phyloP scores from a whole-genome alignment of 441 rosid genomes.

The Gossypium trilobum region DNA sequence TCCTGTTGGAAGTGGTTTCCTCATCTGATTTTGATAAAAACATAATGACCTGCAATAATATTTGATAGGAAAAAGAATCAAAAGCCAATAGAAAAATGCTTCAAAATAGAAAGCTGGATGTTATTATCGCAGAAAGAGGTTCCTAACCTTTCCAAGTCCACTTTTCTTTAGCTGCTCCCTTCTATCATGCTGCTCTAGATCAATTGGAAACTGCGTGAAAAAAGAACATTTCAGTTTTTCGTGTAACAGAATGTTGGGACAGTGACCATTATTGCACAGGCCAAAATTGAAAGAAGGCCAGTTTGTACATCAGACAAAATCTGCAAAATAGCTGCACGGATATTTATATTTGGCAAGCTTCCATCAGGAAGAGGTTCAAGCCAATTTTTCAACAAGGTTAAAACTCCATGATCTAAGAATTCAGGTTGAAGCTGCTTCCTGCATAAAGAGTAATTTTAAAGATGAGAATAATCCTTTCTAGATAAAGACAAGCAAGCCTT shows the following conservation, averaged over 20 bases:
- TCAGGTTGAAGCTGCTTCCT: conserved; percentile 98
- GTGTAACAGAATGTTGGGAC: conserved; percentile 9
- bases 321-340: conserved; percentile 75
- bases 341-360: conserved; percentile 86
- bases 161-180: conserved; percentile 89
- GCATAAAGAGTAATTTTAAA: conserved; percentile 20
- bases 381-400: conserved; percentile 80
- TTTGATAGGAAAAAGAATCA: background rate
- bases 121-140: conserved; percentile 2
- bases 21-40: conserved; percentile 91
- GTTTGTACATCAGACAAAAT: conserved; percentile 64
- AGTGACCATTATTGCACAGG: conserved; percentile 1
- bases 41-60: conserved; percentile 66
- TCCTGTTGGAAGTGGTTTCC: conserved; percentile 84
- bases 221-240: conserved; percentile 17
- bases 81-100: conserved; percentile 11
- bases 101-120: background rate
- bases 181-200: conserved; percentile 87
- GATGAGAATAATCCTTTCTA: conserved; percentile 5
- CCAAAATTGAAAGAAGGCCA: background rate
- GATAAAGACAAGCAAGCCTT: background rate
- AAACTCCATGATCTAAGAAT: conserved; percentile 88
- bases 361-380: conserved; percentile 99
- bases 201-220: conserved; percentile 68
- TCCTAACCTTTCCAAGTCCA: conserved; percentile 88